A percentile compares a stretch with the other conserved stretches of the same genome.
phyloP scores from a whole-genome alignment of 2,329 filamentous ascomycete genomes.

The Microcyclospora pomicola region DNA sequence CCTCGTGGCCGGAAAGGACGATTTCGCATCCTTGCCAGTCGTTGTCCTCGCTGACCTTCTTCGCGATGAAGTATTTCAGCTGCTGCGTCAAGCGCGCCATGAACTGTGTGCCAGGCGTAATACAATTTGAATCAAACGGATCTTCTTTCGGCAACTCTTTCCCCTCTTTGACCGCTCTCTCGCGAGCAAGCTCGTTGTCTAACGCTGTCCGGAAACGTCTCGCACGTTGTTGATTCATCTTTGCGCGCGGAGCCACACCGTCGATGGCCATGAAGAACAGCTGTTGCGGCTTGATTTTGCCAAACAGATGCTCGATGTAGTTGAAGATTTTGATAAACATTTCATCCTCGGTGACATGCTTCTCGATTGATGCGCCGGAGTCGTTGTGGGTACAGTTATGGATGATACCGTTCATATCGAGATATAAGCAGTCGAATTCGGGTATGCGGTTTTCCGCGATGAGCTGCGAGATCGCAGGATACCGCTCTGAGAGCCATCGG shows the following conservation, averaged over 20 bases:
- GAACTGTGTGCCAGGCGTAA: slow-evolving; percentile 92
- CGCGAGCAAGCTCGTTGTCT: slow-evolving; percentile 75
- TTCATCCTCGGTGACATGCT: slow-evolving; percentile 89
- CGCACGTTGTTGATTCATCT: slow-evolving; percentile 98
- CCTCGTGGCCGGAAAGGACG: slow-evolving; percentile 91
- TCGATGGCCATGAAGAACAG: slow-evolving; percentile 99
- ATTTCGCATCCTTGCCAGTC: slow-evolving; percentile 98
- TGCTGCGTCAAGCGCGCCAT: slow-evolving; percentile 94
- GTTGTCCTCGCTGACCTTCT: slow-evolving; percentile 91
- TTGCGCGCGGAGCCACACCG: slow-evolving; percentile 89
- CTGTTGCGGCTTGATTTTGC: slow-evolving; percentile 96
- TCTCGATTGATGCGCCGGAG: slow-evolving; percentile 78
- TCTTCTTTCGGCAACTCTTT: slow-evolving; percentile 89
- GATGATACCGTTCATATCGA: slow-evolving; percentile 99
- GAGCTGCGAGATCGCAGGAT: slow-evolving; percentile 94
- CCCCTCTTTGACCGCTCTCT: slow-evolving; percentile 82
- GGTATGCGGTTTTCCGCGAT: slow-evolving; percentile 98
- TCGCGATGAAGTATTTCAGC: slow-evolving; percentile 96
- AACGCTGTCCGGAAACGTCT: slow-evolving; percentile 88
- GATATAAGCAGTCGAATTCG: slow-evolving; percentile 94
- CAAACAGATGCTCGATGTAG: slow-evolving; percentile 97
- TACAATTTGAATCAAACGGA: slow-evolving; percentile 97
- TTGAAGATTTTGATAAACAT: slow-evolving; percentile 99
- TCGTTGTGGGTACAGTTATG: slow-evolving; percentile 99
- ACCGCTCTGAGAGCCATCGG: slow-evolving; percentile 97